Percentiles rank a stretch among this genome's conserved stretches.
phyloP scores from a whole-genome alignment of 352 stramenopile species.

The Phytophthora constricta region DNA sequence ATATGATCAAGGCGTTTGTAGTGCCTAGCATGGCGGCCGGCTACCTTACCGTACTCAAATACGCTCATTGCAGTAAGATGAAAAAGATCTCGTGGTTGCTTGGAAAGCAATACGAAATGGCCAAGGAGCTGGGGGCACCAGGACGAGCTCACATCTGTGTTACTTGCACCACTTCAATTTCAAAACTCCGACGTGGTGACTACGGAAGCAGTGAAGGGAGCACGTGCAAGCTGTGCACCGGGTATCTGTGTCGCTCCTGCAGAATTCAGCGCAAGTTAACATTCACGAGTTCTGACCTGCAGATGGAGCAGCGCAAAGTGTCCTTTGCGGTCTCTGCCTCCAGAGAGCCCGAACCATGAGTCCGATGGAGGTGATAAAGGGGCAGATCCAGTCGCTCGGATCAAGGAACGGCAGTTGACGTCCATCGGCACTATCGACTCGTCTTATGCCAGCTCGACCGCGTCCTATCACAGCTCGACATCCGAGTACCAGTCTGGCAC shows the following conservation, averaged over 20 bases:
- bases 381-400: too few relatives aligned
- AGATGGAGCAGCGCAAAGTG: conserved; percentile 42
- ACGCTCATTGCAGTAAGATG: conserved; percentile 47
- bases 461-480: too few relatives aligned
- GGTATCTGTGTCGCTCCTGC: conserved; percentile 46
- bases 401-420: too few relatives aligned
- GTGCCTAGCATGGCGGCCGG: conserved; percentile 28
- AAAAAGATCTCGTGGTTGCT: conserved; percentile 46
- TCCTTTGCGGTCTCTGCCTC: conserved; percentile 39
- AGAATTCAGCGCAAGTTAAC: conserved; percentile 45
- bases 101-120: conserved; percentile 24
- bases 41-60: conserved; percentile 37
- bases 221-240: conserved; percentile 45
- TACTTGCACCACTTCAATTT: conserved; percentile 33
- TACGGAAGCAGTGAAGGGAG: conserved; percentile 28
- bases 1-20: conserved; percentile 37
- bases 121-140: conserved; percentile 24
- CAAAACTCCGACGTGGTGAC: conserved; percentile 26
- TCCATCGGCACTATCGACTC: too few relatives aligned
- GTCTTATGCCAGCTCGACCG: not conserved
- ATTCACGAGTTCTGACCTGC: conserved; percentile 29
- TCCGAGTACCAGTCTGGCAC: too few relatives aligned
- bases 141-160: conserved; percentile 30
- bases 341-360: conserved; percentile 34
- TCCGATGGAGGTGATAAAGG: conserved; percentile 27